Evolutionary conservation across 2,329 filamentous ascomycete species (phyloP), one percentile per base, ranked within the genome.

Genomic region (Beauveria asiatica): DNA sequence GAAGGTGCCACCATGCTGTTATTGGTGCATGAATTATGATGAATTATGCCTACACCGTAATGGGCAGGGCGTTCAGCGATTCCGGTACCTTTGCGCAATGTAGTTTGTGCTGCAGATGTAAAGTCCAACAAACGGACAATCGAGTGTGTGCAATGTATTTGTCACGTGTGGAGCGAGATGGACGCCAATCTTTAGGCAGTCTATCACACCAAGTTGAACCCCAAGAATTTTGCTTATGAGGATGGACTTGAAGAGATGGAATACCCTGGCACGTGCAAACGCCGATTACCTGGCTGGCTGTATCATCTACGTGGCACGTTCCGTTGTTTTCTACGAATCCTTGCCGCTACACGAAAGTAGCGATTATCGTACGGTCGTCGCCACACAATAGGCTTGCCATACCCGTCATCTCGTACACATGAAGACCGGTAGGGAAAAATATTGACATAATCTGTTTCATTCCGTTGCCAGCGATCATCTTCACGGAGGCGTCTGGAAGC

Each of bases 1-100:
- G 60, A 67, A 57, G 61, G 27, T 59, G 21, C 16, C 16, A 25
- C 41, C 49, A 59, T 61, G 25, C 23, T 41, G 33, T 19, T 56
- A 4, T 39, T 37, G 30, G 8, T 11, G 44, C 41, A 46, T 42
- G 23, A 21, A 9, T 30, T 16, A 44, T 30, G 13, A 46, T 42
- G 23, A 21, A 9, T 30, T 16, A 44, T 30, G 13, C 39, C 17
- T 44, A 25, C 13, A 19, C 17, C 16, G 23, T n/a, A 30, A 23
- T 16, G 17, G 39, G 13, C 19, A 10, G 8, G 23, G 23, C 3
- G 10, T 44, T 30, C 21, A 16, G 37, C 23, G 23, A 42, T 8
- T 4, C 9, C 17, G 4, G 13, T 7, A 42, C 9, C 37, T 39
- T 8, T 42, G 39, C 16, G 23, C 10, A 11, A 41, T n/a, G 37